Evolutionary conservation across 176 grass and related monocot genomes (phyloP).

Genomic region (Triticum turgidum): DNA sequence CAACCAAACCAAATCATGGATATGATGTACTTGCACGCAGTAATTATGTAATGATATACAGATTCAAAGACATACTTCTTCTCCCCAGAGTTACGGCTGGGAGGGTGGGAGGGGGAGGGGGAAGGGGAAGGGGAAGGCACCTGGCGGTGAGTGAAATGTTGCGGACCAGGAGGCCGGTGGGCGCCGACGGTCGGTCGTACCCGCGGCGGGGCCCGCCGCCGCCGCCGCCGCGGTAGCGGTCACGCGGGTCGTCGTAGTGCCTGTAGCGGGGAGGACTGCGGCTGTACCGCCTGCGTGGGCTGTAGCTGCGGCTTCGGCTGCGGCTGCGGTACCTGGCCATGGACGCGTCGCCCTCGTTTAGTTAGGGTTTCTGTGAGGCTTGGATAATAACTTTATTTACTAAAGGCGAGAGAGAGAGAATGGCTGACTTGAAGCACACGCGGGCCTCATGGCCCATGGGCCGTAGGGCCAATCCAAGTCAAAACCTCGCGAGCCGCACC

Average conservation of each 20-base stretch:
- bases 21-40: neutral
- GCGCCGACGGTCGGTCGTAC: constrained; percentile 38
- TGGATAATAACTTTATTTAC: neutral
- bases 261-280: constrained; percentile 55
- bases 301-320: constrained; percentile 61
- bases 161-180: constrained; percentile 61
- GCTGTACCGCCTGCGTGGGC: constrained; percentile 39
- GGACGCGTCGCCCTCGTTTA: neutral
- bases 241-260: constrained; percentile 54
- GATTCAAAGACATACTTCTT: neutral
- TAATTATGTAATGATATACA: neutral
- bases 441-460: neutral
- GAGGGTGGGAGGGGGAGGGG: too few relatives aligned
- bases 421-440: neutral
- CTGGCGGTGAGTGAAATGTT: constrained; percentile 66
- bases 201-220: constrained; percentile 16
- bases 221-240: constrained; percentile 32
- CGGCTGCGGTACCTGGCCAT: constrained; percentile 58
- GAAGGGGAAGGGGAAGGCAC: neutral
- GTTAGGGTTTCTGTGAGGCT: constrained; percentile 42
- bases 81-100: neutral
- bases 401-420: too few relatives aligned
- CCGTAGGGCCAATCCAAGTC: neutral
- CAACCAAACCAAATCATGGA: neutral
- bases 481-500: neutral